Evolutionary conservation across 2,329 filamentous ascomycete genomes (phyloP).

Genomic region (Chaetomium olivaceum): DNA sequence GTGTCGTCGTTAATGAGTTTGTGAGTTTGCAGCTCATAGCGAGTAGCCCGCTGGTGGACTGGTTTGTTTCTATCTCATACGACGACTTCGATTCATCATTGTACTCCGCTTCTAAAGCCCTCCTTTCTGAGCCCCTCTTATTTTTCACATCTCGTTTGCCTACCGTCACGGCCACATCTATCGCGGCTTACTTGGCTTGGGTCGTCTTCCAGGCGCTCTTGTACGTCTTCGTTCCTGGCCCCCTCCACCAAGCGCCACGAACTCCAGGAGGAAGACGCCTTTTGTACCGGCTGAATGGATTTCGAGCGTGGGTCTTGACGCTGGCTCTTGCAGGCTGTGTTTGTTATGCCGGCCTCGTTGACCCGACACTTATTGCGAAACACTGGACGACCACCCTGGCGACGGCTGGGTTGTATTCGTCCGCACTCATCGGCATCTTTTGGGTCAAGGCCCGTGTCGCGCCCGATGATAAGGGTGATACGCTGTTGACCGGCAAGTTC

Average conservation of each 20-base stretch:
- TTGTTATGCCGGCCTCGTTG: background rate
- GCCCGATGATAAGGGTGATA: background rate
- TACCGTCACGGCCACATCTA: constrained; percentile 1
- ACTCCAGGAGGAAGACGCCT: constrained; percentile 8
- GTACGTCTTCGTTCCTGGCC: constrained; percentile 1
- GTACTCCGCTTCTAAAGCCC: background rate
- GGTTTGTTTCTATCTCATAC: background rate
- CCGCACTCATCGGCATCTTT: constrained; percentile 1
- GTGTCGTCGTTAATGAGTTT: background rate
- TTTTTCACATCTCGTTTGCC: background rate
- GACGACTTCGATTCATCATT: background rate
- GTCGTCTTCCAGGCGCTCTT: background rate
- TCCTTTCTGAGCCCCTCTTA: background rate
- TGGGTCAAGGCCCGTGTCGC: constrained; percentile 3
- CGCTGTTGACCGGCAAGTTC: constrained; percentile 3
- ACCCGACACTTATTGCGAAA: background rate
- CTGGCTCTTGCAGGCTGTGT: background rate
- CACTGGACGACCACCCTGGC: background rate
- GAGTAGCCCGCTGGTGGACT: background rate
- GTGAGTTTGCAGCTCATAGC: constrained; percentile 2
- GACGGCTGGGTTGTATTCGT: background rate
- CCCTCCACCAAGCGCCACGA: constrained; percentile 5
- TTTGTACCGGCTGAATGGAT: constrained; percentile 4
- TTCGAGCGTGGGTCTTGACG: background rate
- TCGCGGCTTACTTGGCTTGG: constrained; percentile 6